These are phyloP conservation scores for Protea cynaroides DNA, from an alignment of 164 flowering plant species.

Conservation along the genomic window DNA sequence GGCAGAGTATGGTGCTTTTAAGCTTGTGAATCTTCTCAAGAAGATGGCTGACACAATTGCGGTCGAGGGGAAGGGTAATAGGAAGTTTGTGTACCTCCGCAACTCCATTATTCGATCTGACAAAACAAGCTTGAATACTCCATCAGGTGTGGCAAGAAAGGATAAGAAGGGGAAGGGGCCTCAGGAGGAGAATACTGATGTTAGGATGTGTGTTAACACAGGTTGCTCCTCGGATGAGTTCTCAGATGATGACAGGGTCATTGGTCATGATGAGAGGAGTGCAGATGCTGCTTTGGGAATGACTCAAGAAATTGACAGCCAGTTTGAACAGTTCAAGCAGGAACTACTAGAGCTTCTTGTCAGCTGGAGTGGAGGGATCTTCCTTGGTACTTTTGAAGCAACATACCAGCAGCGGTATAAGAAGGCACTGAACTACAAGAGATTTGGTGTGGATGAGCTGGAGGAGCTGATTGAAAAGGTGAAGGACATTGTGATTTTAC, in stretches of 20 bases:
- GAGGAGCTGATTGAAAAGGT: constrained; percentile 76
- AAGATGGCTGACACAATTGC: constrained; percentile 61
- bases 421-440: constrained; percentile 46
- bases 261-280: constrained; percentile 20
- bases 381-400: constrained; percentile 53
- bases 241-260: constrained; percentile 59
- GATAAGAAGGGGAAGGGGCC: constrained; percentile 52
- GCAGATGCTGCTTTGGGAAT: constrained; percentile 13
- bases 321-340: constrained; percentile 43
- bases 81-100: constrained; percentile 55
- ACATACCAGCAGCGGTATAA: constrained; percentile 84
- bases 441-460: constrained; percentile 51
- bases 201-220: constrained; percentile 1
- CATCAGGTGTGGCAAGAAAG: constrained; percentile 28
- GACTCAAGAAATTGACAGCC: constrained; percentile 18
- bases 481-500: constrained; percentile 53
- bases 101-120: constrained; percentile 17
- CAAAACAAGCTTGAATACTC: constrained; percentile 35
- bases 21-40: constrained; percentile 78
- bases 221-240: constrained; percentile 65
- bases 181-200: constrained; percentile 37
- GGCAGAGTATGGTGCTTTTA: constrained; percentile 67
- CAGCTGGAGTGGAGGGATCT: constrained; percentile 69
- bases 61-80: constrained; percentile 68
- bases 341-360: constrained; percentile 93